A percentile compares a stretch with the other conserved stretches of the same genome.
phyloP scores from a whole-genome alignment of 805 yeast genomes.

The Millerago galiae region DNA sequence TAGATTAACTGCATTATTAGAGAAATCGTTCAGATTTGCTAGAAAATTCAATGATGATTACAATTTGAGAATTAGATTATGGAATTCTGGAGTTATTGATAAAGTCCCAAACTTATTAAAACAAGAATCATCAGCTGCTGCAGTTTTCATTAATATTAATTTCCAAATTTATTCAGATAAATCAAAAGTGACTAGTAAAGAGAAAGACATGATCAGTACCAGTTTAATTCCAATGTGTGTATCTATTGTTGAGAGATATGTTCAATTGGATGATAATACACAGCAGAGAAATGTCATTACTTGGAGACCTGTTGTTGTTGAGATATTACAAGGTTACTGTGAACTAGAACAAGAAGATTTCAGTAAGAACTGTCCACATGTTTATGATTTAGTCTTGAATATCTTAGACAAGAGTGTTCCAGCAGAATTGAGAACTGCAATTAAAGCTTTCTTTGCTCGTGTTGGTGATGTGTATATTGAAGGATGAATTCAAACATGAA shows the following conservation, averaged over 20 bases:
- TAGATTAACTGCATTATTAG: conserved; percentile 52
- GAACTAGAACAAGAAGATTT: conserved; percentile 75
- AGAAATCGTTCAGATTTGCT: conserved; percentile 74
- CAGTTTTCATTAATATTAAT: conserved; percentile 75
- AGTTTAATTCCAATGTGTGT: conserved; percentile 63
- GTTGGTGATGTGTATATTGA: conserved; percentile 44
- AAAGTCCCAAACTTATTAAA: conserved; percentile 85
- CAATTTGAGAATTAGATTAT: conserved; percentile 78
- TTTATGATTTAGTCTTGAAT: conserved; percentile 53
- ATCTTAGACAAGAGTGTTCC: conserved; percentile 57
- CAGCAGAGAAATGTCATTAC: conserved; percentile 78
- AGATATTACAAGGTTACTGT: conserved; percentile 74
- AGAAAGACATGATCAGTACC: conserved; percentile 44
- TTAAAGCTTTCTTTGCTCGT: conserved; percentile 51
- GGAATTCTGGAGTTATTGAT: conserved; percentile 89
- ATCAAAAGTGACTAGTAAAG: conserved; percentile 39
- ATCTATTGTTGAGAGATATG: conserved; percentile 62
- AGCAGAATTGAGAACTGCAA: conserved; percentile 53
- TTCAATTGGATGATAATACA: conserved; percentile 60
- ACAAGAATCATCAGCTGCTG: conserved; percentile 88
- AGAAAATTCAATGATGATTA: conserved; percentile 83
- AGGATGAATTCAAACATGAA: too few relatives aligned
- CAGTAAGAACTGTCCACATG: conserved; percentile 44
- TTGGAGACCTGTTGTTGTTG: conserved; percentile 91
- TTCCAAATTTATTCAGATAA: conserved; percentile 73